Conservation (phyloP, 129 eudicot species). For the Erigeron canadensis region DNA sequence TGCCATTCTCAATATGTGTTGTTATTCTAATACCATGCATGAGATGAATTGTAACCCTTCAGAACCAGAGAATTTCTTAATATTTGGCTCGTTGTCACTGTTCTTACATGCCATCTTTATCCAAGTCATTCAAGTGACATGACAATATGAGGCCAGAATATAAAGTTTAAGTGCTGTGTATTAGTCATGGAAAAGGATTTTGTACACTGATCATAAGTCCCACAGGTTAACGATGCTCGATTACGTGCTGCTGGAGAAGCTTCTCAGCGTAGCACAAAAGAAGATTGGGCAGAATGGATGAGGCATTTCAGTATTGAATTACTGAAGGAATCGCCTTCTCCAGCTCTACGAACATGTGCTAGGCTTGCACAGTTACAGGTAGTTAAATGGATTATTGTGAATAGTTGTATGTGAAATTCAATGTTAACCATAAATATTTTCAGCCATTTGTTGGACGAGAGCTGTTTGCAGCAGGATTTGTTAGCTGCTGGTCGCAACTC, state of each 20-base stretch:
- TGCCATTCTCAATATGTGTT: neutral
- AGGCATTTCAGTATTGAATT: conserved; percentile 97
- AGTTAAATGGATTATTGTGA: neutral
- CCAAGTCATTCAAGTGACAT: neutral
- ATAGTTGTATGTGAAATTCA: conserved; percentile 1
- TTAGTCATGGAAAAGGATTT: neutral
- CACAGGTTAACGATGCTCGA: conserved; percentile 82
- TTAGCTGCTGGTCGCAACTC: conserved; percentile 96
- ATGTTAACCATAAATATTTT: conserved; percentile 36
- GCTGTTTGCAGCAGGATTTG: conserved; percentile 97
- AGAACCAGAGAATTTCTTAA: neutral
- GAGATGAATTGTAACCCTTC: neutral
- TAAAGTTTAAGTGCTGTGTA: neutral
- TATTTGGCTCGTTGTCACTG: neutral
- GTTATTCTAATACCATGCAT: neutral
- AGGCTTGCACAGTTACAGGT: conserved; percentile 98
- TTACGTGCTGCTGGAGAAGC: conserved; percentile 97
- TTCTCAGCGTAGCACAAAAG: conserved; percentile 96
- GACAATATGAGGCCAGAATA: neutral
- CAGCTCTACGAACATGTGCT: conserved; percentile 93
- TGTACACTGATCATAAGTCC: conserved; percentile 13
- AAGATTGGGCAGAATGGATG: conserved; percentile 99
- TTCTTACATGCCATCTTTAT: neutral
- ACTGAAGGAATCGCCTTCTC: conserved; percentile 93
- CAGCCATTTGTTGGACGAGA: conserved; percentile 99